These are phyloP conservation scores for Collybia mongolica DNA, from an alignment of 768 basidiomycete genomes.

Conservation along the genomic window DNA sequence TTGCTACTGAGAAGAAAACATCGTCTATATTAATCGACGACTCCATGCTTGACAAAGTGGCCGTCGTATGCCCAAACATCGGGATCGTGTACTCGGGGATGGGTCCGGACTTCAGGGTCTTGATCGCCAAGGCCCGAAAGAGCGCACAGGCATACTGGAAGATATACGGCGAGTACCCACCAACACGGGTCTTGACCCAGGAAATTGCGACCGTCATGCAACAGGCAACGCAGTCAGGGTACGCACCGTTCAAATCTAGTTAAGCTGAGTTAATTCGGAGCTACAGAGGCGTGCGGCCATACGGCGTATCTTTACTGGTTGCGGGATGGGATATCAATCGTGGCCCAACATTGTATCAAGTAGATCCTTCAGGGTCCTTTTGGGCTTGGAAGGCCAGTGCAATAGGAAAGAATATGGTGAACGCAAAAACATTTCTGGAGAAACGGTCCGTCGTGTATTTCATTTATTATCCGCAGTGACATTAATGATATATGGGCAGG, in stretches of 20 bases:
- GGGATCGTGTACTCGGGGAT: constrained; percentile 99
- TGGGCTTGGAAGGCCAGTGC: constrained; percentile 99
- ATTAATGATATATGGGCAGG: constrained; percentile 42
- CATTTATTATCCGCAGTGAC: constrained; percentile 13
- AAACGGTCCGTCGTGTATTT: constrained; percentile 59
- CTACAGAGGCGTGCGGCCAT: constrained; percentile 94
- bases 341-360: constrained; percentile 97
- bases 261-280: constrained; percentile 27
- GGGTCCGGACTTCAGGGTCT: constrained; percentile 97
- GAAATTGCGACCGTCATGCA: constrained; percentile 99
- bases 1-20: constrained; percentile 99
- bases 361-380: constrained; percentile 97
- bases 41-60: constrained; percentile 96
- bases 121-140: constrained; percentile 93
- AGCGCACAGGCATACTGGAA: constrained; percentile 99
- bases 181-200: constrained; percentile 92
- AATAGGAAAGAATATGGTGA: constrained; percentile 99
- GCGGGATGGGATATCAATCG: constrained; percentile 95
- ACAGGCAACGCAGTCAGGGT: constrained; percentile 98
- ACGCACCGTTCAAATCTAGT: constrained; percentile 26
- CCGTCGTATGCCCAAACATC: constrained; percentile 96
- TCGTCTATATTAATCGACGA: constrained; percentile 98
- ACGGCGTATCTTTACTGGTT: constrained; percentile 94
- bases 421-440: constrained; percentile 99
- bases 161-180: constrained; percentile 97